phyloP scores from a whole-genome alignment of 805 yeast genomes.

The Hanseniaspora nectarophila region DNA sequence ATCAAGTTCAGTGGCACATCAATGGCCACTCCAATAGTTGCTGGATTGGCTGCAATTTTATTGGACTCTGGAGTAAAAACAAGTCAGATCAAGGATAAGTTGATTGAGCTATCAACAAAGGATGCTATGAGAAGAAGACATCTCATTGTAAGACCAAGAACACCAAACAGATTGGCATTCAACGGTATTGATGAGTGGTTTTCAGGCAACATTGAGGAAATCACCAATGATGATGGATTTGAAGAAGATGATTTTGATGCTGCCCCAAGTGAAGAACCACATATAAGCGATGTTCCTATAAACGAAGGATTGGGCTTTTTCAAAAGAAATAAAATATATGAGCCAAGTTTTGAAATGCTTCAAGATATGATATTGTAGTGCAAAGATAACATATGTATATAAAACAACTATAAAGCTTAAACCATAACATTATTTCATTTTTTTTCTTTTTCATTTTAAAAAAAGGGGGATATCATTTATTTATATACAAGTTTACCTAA shows the following conservation, averaged over 20 bases:
- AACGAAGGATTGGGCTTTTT: not conserved
- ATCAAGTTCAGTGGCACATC: constrained; percentile 57
- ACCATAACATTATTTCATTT: too few relatives aligned
- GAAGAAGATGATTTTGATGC: too few relatives aligned
- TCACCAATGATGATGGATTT: too few relatives aligned
- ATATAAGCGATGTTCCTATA: constrained; percentile 11
- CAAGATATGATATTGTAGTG: not conserved
- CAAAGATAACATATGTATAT: not conserved
- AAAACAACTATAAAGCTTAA: too few relatives aligned
- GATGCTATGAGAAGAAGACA: constrained; percentile 39
- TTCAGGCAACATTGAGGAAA: too few relatives aligned
- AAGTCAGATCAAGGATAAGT: constrained; percentile 30
- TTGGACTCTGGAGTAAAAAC: constrained; percentile 41
- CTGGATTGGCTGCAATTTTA: constrained; percentile 50
- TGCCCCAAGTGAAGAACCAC: constrained; percentile 2
- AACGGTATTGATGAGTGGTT: constrained; percentile 28
- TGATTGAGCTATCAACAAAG: constrained; percentile 38
- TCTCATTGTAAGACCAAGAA: constrained; percentile 36
- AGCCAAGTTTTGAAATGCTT: constrained; percentile 6
- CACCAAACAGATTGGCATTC: constrained; percentile 49
- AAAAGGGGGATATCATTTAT: not conserved
- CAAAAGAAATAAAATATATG: not conserved
- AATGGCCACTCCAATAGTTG: constrained; percentile 67
- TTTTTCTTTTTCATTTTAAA: too few relatives aligned
- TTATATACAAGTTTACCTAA: not conserved